Evolutionary conservation across 345 rosid species (phyloP).

Genomic region (Eutrema heterophyllum): DNA sequence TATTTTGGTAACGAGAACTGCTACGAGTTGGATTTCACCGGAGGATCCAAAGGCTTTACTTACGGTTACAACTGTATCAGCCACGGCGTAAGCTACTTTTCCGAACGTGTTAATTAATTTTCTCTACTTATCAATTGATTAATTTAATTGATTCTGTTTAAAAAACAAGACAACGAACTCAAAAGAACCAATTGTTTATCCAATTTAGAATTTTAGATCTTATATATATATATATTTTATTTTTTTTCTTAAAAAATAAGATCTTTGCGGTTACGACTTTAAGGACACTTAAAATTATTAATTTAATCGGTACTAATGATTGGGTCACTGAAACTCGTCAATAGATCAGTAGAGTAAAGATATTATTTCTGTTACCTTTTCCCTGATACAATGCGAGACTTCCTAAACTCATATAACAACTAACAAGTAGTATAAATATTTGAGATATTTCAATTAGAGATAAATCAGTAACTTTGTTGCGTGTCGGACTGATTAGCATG

Average conservation of each 20-base stretch:
- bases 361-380: too few species aligned
- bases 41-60: conserved; percentile 42
- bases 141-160: not conserved
- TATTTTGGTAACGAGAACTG: conserved; percentile 51
- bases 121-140: not conserved
- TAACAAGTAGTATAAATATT: too few species aligned
- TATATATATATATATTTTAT: too few species aligned
- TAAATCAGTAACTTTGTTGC: too few species aligned
- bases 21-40: conserved; percentile 55
- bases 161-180: not conserved
- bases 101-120: not conserved
- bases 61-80: conserved; percentile 51
- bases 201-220: not conserved
- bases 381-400: too few species aligned
- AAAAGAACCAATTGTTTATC: conserved; percentile 9
- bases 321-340: not conserved
- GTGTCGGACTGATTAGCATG: too few species aligned
- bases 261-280: not conserved
- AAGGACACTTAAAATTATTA: not conserved
- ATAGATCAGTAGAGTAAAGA: too few species aligned
- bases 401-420: too few species aligned
- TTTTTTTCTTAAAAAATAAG: not conserved
- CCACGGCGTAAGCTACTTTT: conserved; percentile 53
- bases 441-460: too few species aligned
- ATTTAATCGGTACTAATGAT: conserved; percentile 31